phyloP scores from a whole-genome alignment of 768 basidiomycete species.

The Pleurotus sapidus region DNA sequence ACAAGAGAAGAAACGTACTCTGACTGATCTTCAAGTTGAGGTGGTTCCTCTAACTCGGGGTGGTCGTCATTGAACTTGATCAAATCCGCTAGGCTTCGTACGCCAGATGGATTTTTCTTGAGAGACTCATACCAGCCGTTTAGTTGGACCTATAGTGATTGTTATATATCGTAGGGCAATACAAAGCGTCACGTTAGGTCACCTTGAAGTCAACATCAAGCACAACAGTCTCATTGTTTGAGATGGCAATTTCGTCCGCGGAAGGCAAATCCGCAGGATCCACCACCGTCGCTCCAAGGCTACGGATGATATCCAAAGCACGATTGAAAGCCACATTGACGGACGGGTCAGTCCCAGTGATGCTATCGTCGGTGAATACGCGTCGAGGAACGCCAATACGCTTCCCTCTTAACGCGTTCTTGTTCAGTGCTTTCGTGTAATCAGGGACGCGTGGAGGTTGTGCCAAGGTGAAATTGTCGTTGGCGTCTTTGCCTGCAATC shows the following conservation, averaged over 20 bases:
- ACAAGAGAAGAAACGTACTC: slow-evolving; percentile 20
- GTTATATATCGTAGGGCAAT: too few relatives aligned
- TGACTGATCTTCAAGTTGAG: slow-evolving; percentile 34
- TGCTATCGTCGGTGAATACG: slow-evolving; percentile 31
- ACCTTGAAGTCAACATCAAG: slow-evolving; percentile 57
- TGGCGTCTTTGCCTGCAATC: slow-evolving; percentile 53
- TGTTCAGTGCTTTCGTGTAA: slow-evolving; percentile 49
- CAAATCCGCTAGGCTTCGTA: slow-evolving; percentile 52
- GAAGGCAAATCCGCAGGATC: slow-evolving; percentile 64
- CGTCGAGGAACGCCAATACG: slow-evolving; percentile 53
- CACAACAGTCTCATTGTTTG: slow-evolving; percentile 57
- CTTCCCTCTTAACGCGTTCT: slow-evolving; percentile 45
- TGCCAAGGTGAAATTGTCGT: slow-evolving; percentile 51
- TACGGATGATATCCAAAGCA: slow-evolving; percentile 32
- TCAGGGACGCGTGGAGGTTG: slow-evolving; percentile 54
- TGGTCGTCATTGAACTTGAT: slow-evolving; percentile 57
- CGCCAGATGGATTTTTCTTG: slow-evolving; percentile 51
- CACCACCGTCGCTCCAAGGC: slow-evolving; percentile 48
- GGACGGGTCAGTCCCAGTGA: slow-evolving; percentile 30
- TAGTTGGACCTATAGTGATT: neutral
- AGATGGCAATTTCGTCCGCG: slow-evolving; percentile 45
- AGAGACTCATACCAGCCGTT: slow-evolving; percentile 19
- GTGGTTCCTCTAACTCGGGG: slow-evolving; percentile 44
- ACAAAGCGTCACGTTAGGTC: neutral
- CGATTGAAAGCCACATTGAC: slow-evolving; percentile 38